phyloP scores from a whole-genome alignment of 441 rosid species.

The Omphalea diandra region DNA sequence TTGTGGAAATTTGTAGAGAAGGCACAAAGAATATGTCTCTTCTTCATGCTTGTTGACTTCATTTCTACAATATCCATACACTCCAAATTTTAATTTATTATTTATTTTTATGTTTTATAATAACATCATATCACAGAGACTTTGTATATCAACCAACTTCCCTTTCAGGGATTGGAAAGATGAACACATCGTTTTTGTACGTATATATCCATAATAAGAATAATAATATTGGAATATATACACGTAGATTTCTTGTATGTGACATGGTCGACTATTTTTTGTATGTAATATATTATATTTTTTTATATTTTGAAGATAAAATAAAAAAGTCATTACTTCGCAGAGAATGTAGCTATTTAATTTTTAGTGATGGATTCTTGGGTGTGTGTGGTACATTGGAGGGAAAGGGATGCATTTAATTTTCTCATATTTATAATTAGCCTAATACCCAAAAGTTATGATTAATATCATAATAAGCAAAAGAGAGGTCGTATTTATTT shows the following conservation, averaged over 20 bases:
- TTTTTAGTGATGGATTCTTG: no score
- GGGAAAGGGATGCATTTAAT: no score
- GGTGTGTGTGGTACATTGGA: no score
- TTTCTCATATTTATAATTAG: no score
- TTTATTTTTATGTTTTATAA: background rate
- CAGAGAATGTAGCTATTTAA: no score
- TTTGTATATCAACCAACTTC: background rate
- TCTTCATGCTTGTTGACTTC: slow-evolving; percentile 33
- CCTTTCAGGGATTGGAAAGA: background rate
- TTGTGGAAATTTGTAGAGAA: slow-evolving; percentile 24
- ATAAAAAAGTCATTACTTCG: no score
- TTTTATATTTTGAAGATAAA: no score
- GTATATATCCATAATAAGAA: background rate
- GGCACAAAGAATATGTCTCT: slow-evolving; percentile 33
- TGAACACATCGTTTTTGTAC: background rate
- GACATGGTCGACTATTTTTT: no score
- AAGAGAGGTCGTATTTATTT: background rate
- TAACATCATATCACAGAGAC: background rate
- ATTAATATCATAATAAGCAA: background rate
- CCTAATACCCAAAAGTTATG: background rate
- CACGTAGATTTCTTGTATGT: no score
- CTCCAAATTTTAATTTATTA: slow-evolving; percentile 8
- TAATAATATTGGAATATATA: no score
- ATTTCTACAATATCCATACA: slow-evolving; percentile 22
- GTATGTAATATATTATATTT: no score